phyloP scores from a whole-genome alignment of 306 rosid species.

The Prosopis cineraria region DNA sequence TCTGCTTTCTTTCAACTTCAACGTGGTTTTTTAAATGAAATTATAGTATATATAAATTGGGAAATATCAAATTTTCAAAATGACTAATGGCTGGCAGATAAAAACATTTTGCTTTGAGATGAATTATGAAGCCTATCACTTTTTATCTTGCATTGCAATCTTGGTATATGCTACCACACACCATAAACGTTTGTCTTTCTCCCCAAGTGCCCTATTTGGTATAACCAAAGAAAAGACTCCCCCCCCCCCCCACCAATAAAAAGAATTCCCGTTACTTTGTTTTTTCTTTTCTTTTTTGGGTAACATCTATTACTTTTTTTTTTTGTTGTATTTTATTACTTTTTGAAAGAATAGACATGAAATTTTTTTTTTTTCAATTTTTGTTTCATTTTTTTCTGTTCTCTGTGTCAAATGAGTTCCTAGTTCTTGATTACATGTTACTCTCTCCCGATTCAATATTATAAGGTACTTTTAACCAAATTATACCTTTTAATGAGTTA shows the following conservation, averaged over 20 bases:
- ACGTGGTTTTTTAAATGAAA: neutral
- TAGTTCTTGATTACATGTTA: neutral
- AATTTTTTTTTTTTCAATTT: neutral
- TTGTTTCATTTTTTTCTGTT: neutral
- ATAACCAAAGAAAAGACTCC: too few species aligned
- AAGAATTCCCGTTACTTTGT: neutral
- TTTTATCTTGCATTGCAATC: neutral
- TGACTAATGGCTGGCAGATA: neutral
- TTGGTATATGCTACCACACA: neutral
- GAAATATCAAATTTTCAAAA: neutral
- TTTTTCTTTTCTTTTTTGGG: neutral
- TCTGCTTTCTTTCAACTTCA: neutral
- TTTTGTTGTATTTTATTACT: neutral
- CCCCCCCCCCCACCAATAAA: too few species aligned
- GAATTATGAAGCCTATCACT: neutral
- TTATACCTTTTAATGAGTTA: too few species aligned
- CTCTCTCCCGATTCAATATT: too few species aligned
- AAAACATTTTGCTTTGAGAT: neutral
- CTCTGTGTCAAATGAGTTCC: neutral
- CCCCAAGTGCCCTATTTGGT: neutral
- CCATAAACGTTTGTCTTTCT: neutral
- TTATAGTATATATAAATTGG: neutral
- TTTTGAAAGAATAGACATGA: neutral
- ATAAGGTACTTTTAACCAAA: too few species aligned
- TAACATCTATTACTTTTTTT: neutral